Evolutionary conservation across 2,329 filamentous ascomycete genomes (phyloP).

Genomic region (Xylariales sp.): DNA sequence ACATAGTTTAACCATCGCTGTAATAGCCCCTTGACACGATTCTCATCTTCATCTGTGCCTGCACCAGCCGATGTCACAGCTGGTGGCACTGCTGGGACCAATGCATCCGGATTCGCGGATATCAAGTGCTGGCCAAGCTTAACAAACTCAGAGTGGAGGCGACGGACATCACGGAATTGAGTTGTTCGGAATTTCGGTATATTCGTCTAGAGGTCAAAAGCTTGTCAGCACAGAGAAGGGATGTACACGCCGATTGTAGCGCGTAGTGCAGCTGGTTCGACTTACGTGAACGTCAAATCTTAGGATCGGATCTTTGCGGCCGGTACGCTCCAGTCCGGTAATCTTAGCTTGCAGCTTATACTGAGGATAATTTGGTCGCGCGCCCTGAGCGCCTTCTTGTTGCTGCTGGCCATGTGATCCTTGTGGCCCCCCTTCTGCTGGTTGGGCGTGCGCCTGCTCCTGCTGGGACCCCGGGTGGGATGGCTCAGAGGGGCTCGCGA

Average conservation of each 20-base stretch:
- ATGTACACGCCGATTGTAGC: neutral
- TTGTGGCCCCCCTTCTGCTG: conserved; percentile 13
- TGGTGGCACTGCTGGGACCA: conserved; percentile 93
- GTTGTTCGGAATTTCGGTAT: conserved; percentile 97
- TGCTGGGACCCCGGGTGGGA: conserved; percentile 11
- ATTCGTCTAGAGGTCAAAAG: conserved; percentile 71
- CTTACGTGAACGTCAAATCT: conserved; percentile 95
- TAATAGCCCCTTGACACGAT: conserved; percentile 79
- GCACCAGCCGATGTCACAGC: conserved; percentile 90
- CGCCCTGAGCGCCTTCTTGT: conserved; percentile 45
- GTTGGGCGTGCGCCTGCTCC: conserved; percentile 16
- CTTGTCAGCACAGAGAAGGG: conserved; percentile 14
- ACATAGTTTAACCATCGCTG: conserved; percentile 96
- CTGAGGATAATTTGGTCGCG: conserved; percentile 56
- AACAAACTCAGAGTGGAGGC: conserved; percentile 90
- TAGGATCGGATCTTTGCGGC: conserved; percentile 91
- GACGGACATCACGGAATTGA: conserved; percentile 94
- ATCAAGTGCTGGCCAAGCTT: conserved; percentile 96
- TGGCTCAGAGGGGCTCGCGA: conserved; percentile 8
- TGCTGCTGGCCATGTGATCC: conserved; percentile 8
- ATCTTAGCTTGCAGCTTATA: conserved; percentile 94
- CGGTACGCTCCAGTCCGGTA: conserved; percentile 85
- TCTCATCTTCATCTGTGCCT: conserved; percentile 93
- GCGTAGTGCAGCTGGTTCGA: conserved; percentile 6
- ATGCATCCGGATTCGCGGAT: conserved; percentile 92